Evolutionary conservation across 2,329 filamentous ascomycete species (phyloP), one percentile per base, ranked within the genome.

Genomic region (Apiospora pterosperma): DNA sequence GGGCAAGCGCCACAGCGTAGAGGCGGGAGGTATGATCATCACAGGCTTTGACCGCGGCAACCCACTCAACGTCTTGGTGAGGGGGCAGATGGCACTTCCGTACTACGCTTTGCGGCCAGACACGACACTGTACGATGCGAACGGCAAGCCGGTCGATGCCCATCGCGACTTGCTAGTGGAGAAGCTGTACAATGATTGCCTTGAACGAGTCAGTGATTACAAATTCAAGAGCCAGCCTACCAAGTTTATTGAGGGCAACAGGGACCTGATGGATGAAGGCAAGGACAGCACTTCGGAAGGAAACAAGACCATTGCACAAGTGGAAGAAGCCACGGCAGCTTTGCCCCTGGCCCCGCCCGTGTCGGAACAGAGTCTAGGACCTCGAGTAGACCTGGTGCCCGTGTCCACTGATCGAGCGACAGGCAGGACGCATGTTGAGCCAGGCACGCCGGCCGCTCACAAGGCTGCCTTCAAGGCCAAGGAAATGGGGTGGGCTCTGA

Each of bases 1-100:
- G 79, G 84, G 82, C 10, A 85, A 83, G 67, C 82, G 88, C 61
- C 91, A 90, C 73, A 98, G 94, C 23, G 96, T 93, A 36, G 96
- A 99, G 76, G 96, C 97, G 89, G 96, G 96, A 34, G 96, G 95
- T 63, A 97, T 99, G 84, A 98, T 99, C 66, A 93, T 99, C 67
- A 97, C 96, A 38, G 96, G 96, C 0, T 99, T 98, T 75, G 93
- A 98, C 69, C 88, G 92, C 69, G 96, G 96, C 21, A 99, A 99
- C 71, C 96, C 96, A 5, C 81, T 99, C 70, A 96, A 97, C 75
- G 88, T 94, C 60, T 88, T 99, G 66, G 89, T 99, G 64, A 90
- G 96, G 69, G 94, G 92, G 19, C 96, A 99, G 77, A 84, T 99
- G 60, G 92, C 91, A 31, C 84, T 99, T 23, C 89, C 89, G 19